Evolutionary conservation across 2,329 filamentous ascomycete genomes (phyloP), one percentile per base, ranked within the genome.

Genomic region (Calcarisporium arbuscula): DNA sequence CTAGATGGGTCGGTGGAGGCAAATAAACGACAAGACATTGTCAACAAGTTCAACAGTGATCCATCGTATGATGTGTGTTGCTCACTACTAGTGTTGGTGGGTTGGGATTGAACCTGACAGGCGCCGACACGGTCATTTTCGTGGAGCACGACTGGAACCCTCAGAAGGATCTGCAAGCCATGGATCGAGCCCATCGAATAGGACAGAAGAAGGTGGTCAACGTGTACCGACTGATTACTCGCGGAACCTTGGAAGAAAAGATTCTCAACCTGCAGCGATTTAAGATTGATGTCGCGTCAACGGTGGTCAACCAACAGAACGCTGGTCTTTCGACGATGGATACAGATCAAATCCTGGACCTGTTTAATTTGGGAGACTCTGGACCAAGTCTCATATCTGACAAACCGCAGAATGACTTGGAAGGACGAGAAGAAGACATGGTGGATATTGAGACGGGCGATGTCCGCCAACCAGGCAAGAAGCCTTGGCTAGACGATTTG

Each of bases 171-270:
- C 77, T 98, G 47, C 92, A 98, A 56, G 92, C 92, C 47, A 98
- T 98, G 92, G 92, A 98, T 56, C 87, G 92, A 40, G 92, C 92
- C 8, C 92, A 98, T 69, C 82, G 92, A 49, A 96, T 98, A 51
- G 92, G 92, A 3, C 92, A 98, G 67, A 98, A 98, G 78, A 98
- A 96, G 74, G 92, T 96, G 23, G 92, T 98, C 48, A 98, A 98
- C 54, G 92, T 98, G 12, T 98, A 98, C 62, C 87, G 92, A 17
- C 73, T 98, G 46, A 92, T 98, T 51, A 98, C 92, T 6, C 77
- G 92, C 47, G 92, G 92, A 43, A 98, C 94, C 3, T 66, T 98
- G 31, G 92, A 98, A 61, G 92, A 98, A 69, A 98, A 98, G 76
- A 98, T 98, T 54, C 68, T 98, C 52, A 94, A 85, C 54, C 80